These are phyloP conservation scores for Stygiomarasmius scandens DNA, from an alignment of 1,284 basidiomycete species.

Conservation along the genomic window DNA sequence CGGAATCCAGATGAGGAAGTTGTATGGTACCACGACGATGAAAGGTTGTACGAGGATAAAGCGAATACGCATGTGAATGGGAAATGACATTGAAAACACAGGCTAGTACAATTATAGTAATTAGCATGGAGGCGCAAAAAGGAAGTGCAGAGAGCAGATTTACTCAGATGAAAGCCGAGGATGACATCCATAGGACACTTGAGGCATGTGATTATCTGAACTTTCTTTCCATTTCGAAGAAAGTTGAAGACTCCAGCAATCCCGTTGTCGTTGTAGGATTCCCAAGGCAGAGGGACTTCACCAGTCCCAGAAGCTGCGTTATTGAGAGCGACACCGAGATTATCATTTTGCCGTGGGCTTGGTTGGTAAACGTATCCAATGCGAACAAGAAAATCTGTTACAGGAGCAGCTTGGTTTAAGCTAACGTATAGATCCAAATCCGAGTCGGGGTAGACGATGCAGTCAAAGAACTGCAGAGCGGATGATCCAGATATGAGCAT, in stretches of 20 bases:
- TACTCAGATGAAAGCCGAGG: slow-evolving; percentile 48
- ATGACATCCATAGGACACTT: slow-evolving; percentile 36
- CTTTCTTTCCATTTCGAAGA: slow-evolving; percentile 22
- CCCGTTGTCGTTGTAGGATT: slow-evolving; percentile 16
- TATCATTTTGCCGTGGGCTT: background rate
- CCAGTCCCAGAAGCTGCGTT: too few relatives aligned
- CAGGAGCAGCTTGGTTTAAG: background rate
- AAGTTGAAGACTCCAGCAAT: slow-evolving; percentile 27
- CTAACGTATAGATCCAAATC: slow-evolving; percentile 11
- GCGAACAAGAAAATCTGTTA: background rate
- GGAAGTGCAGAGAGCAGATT: slow-evolving; percentile 18
- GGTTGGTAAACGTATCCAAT: slow-evolving; percentile 3
- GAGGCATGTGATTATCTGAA: slow-evolving; percentile 38
- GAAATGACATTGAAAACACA: slow-evolving; percentile 46
- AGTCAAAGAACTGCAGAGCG: slow-evolving; percentile 8
- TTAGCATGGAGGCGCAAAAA: background rate
- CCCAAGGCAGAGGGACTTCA: background rate
- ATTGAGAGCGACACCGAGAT: background rate
- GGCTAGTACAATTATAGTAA: slow-evolving; percentile 27
- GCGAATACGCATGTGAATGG: slow-evolving; percentile 15
- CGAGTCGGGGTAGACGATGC: background rate
- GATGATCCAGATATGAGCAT: slow-evolving; percentile 11
- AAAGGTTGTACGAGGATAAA: slow-evolving; percentile 20
- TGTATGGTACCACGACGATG: background rate
- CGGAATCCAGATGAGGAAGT: background rate